Base-by-base conservation (phyloP, 768 basidiomycete genomes). In the Termitomyces sp. region DNA sequence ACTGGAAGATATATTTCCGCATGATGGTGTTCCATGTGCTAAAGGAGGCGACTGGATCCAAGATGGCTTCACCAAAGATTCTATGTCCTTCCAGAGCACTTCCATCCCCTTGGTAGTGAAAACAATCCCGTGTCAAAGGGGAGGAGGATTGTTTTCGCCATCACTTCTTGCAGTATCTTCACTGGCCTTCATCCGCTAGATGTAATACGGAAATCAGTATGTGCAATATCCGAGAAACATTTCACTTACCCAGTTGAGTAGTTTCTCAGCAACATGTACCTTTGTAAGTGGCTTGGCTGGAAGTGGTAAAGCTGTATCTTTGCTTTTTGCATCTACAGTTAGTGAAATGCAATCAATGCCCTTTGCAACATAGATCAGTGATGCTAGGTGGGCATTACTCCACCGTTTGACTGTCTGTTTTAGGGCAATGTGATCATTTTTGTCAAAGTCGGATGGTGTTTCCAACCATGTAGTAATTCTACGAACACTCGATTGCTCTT, bases 1-100 rank as follows among this genome's bases (percentile, higher is more conserved):
- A 72, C 60, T 1, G 69, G 69, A 23, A 76, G 63, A 51, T 74
- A 61, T n/a, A 74, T 70, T 70, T 27, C 45, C 29, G 12, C 29
- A 46, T 11, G 45, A 46, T 3, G 29, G 45, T 16, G 66, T 64
- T 36, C 66, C 62, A 0, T 51, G 33, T 11, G 62, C 47, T 42
- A 11, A 68, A 65, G 15, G 68, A 50, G 39, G 67, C 55, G 32
- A 25, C 18, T 68, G 68, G 3, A 66, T 41, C 66, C 66, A 69
- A 5, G 65, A 56, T 3, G 72, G 73, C 15, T 60, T 61, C 7
- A 55, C 23, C 16, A 64, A 60, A 12, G 40, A 15, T 38, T 48
- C 35, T 1, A 49, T 38, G 25, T 57, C 46, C 15, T 53, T 46
- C 45, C 39, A 41, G 1, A 57, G 27, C 3, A n/a, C 35, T 23